phyloP scores from a whole-genome alignment of 2,329 filamentous ascomycete genomes.

The Pyrenophora teres region DNA sequence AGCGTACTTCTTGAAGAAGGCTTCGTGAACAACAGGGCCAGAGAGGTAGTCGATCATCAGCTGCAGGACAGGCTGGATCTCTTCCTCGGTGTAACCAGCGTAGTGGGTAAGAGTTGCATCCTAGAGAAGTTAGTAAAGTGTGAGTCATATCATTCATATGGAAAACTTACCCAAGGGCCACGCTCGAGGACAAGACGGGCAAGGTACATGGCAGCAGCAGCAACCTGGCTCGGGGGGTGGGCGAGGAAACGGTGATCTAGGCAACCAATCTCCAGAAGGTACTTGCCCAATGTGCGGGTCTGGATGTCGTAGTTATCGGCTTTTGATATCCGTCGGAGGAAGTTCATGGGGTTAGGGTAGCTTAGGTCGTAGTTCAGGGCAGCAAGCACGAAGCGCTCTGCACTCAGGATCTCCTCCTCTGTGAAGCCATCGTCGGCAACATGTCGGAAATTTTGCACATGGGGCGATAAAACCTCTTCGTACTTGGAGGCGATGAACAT shows the following conservation, averaged over 20 bases:
- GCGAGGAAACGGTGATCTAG: constrained; percentile 92
- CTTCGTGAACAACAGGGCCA: constrained; percentile 87
- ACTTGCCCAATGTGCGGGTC: constrained; percentile 95
- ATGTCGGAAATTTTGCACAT: constrained; percentile 95
- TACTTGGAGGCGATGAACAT: constrained; percentile 99
- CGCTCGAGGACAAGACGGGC: constrained; percentile 87
- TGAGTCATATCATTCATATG: not conserved
- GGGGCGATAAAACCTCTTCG: constrained; percentile 95
- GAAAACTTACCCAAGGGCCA: constrained; percentile 78
- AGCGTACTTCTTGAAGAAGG: constrained; percentile 99
- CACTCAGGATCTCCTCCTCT: constrained; percentile 91
- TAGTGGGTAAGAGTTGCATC: constrained; percentile 88
- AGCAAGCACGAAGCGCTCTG: constrained; percentile 91
- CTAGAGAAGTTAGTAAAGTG: constrained; percentile 50
- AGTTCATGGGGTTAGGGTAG: constrained; percentile 99
- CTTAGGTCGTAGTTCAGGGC: constrained; percentile 96
- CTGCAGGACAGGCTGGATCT: constrained; percentile 88
- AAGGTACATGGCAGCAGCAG: constrained; percentile 93
- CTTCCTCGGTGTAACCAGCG: constrained; percentile 87
- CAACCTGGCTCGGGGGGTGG: constrained; percentile 86
- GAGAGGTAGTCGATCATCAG: constrained; percentile 97
- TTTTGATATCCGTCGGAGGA: constrained; percentile 96
- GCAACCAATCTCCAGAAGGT: constrained; percentile 94
- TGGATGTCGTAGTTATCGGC: constrained; percentile 99
- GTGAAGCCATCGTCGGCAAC: constrained; percentile 96